These are phyloP conservation scores for Salvia splendens DNA, from an alignment of 257 asterid species.

Conservation along the genomic window DNA sequence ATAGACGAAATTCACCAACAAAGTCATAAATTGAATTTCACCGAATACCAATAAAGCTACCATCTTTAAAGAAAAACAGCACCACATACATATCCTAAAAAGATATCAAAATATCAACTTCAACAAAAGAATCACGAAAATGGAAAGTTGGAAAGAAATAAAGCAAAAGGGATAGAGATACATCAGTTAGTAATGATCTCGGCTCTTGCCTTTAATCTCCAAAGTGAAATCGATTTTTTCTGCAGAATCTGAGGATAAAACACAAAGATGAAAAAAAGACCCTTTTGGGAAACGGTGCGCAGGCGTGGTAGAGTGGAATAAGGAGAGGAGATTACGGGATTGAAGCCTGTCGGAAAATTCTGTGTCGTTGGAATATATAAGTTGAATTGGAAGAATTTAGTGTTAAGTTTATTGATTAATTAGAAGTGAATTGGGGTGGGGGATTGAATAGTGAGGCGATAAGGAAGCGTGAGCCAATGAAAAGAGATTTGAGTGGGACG, in stretches of 20 bases:
- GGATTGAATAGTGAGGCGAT: slow-evolving; percentile 45
- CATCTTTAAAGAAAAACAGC: slow-evolving; percentile 42
- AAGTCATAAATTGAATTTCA: slow-evolving; percentile 29
- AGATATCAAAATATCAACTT: slow-evolving; percentile 32
- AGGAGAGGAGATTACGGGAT: slow-evolving; percentile 36
- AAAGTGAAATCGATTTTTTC: slow-evolving; percentile 24
- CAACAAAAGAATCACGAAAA: slow-evolving; percentile 30
- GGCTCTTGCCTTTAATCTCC: slow-evolving; percentile 37
- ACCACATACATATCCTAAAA: slow-evolving; percentile 21
- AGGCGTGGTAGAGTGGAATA: slow-evolving; percentile 35
- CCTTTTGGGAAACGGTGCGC: slow-evolving; percentile 41
- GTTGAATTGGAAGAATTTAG: not conserved
- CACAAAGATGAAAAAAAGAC: slow-evolving; percentile 34
- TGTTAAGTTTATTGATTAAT: no score
- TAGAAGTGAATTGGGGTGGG: not conserved
- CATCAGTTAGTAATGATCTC: slow-evolving; percentile 23
- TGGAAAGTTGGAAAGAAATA: not conserved
- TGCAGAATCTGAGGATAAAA: slow-evolving; percentile 44
- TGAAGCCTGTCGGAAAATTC: slow-evolving; percentile 51
- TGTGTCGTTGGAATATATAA: slow-evolving; percentile 18
- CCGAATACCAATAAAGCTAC: slow-evolving; percentile 49
- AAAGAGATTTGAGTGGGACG: slow-evolving; percentile 53
- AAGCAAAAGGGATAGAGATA: slow-evolving; percentile 16
- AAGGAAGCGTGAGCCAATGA: slow-evolving; percentile 47
- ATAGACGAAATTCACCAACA: slow-evolving; percentile 37